Evolutionary conservation across 208 protist species (phyloP).

Genomic region (Herpetomonas tarakana): DNA sequence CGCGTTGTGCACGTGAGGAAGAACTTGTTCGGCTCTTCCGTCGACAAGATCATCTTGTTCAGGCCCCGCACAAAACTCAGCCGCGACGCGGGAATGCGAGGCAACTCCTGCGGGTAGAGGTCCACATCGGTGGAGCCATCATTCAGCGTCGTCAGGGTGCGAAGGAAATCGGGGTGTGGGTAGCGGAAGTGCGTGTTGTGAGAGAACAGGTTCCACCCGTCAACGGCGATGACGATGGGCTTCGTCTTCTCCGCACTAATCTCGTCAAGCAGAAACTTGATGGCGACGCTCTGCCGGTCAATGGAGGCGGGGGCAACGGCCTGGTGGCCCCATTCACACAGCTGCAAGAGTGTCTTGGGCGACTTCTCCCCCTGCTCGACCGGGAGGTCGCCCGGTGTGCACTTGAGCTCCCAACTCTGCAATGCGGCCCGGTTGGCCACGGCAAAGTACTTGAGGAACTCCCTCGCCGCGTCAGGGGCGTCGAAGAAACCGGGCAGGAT

Average conservation of each 20-base stretch:
- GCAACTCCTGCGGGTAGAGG: slow-evolving; percentile 86
- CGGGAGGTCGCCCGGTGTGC: slow-evolving; percentile 81
- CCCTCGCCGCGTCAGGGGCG: slow-evolving; percentile 77
- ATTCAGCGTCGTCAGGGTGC: slow-evolving; percentile 73
- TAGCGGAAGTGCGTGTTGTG: slow-evolving; percentile 91
- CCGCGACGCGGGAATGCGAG: slow-evolving; percentile 83
- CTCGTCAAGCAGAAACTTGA: slow-evolving; percentile 92
- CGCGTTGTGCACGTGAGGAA: slow-evolving; percentile 89
- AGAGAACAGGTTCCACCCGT: slow-evolving; percentile 90
- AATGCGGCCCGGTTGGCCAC: slow-evolving; percentile 56
- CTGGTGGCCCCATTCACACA: slow-evolving; percentile 83
- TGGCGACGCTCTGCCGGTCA: slow-evolving; percentile 83
- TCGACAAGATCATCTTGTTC: slow-evolving; percentile 84
- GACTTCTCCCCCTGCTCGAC: slow-evolving; percentile 73
- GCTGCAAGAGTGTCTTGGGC: slow-evolving; percentile 67
- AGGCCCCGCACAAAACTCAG: slow-evolving; percentile 87
- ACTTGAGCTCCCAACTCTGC: slow-evolving; percentile 57
- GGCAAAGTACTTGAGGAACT: slow-evolving; percentile 81
- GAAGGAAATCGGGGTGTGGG: slow-evolving; percentile 88
- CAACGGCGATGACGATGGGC: slow-evolving; percentile 86
- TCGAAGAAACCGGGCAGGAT: slow-evolving; percentile 92
- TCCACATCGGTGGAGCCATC: slow-evolving; percentile 82
- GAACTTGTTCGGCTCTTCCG: slow-evolving; percentile 84
- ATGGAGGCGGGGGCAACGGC: slow-evolving; percentile 80
- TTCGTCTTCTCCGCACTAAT: slow-evolving; percentile 74